Percentiles rank a stretch among this genome's conserved stretches.
Evolutionary conservation across 23 red algal genomes (phyloP).

Genomic region (Agarophyton chilense): DNA sequence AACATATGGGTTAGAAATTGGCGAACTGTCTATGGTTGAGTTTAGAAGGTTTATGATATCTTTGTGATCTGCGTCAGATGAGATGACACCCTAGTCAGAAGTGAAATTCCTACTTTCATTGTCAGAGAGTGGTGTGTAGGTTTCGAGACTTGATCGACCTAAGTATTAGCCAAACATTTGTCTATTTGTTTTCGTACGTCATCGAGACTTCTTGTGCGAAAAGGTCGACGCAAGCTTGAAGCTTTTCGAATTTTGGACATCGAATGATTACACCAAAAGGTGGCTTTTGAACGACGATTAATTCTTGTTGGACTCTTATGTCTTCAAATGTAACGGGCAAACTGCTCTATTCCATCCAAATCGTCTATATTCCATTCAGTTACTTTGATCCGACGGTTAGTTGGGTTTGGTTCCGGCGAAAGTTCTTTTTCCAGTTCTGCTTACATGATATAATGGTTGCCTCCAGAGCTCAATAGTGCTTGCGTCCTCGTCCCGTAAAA

Average conservation of each 20-base stretch:
- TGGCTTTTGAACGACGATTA: background rate
- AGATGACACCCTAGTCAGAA: no score
- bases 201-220: background rate
- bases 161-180: background rate
- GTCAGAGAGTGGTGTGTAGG: no score
- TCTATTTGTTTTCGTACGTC: background rate
- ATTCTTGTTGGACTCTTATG: background rate
- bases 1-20: no score
- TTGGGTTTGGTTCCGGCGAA: background rate
- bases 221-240: background rate
- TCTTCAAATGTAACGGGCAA: background rate
- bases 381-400: background rate
- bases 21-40: no score
- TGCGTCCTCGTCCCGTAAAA: background rate
- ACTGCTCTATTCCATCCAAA: background rate
- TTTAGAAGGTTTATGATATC: no score
- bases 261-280: no score
- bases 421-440: background rate
- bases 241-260: background rate
- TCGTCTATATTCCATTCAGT: background rate
- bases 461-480: background rate
- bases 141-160: background rate
- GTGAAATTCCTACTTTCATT: no score
- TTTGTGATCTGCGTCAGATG: no score
- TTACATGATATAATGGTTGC: background rate